Percentiles rank a stretch among this genome's conserved stretches.
These are phyloP conservation scores for Pythium volutum DNA, from an alignment of 352 stramenopile genomes.

Conservation along the genomic window DNA sequence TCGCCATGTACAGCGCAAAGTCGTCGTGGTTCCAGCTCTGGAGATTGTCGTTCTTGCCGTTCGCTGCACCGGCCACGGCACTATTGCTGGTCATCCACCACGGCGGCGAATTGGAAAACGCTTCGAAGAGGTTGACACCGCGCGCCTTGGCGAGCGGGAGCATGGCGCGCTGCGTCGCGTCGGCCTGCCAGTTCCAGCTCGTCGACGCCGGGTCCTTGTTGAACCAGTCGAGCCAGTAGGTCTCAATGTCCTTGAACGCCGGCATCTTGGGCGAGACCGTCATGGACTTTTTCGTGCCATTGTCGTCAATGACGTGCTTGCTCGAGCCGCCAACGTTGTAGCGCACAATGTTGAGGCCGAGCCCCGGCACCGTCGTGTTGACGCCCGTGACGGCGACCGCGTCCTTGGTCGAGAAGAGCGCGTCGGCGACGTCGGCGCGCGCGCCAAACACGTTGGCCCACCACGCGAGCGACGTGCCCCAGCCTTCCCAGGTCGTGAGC, in stretches of 20 bases:
- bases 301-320: slow-evolving; percentile 38
- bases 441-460: slow-evolving; percentile 60
- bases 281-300: slow-evolving; percentile 39
- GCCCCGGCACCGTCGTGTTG: slow-evolving; percentile 27
- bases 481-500: slow-evolving; percentile 45
- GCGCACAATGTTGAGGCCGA: slow-evolving; percentile 57
- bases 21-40: slow-evolving; percentile 43
- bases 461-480: slow-evolving; percentile 60
- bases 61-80: slow-evolving; percentile 39
- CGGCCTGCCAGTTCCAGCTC: slow-evolving; percentile 50
- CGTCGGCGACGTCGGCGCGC: slow-evolving; percentile 49
- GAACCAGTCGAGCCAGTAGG: slow-evolving; percentile 54
- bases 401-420: slow-evolving; percentile 46
- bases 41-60: slow-evolving; percentile 43
- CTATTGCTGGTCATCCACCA: slow-evolving; percentile 69
- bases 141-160: slow-evolving; percentile 37
- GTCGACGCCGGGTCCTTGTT: slow-evolving; percentile 35
- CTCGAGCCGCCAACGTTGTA: slow-evolving; percentile 60
- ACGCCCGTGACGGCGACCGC: slow-evolving; percentile 30
- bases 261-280: slow-evolving; percentile 48
- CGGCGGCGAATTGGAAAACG: slow-evolving; percentile 55
- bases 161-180: slow-evolving; percentile 43
- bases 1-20: slow-evolving; percentile 48
- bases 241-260: slow-evolving; percentile 49
- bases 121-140: slow-evolving; percentile 41